phyloP scores from a whole-genome alignment of 495 filamentous ascomycete species.

The Talaromyces ruber region DNA sequence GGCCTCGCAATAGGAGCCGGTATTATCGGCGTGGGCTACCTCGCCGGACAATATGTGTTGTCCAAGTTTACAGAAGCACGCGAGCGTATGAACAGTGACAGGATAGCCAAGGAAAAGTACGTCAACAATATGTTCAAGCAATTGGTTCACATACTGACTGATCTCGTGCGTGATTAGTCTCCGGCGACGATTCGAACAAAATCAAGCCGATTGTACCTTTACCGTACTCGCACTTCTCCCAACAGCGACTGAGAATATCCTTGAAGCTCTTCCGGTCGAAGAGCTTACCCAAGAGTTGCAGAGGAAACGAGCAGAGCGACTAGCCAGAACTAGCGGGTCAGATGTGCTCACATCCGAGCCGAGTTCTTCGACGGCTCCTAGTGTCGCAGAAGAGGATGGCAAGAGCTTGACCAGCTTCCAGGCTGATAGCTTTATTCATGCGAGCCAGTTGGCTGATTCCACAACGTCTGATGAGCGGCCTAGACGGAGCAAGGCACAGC shows the following conservation, averaged over 20 bases:
- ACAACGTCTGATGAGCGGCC: constrained; percentile 35
- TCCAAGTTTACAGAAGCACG: constrained; percentile 84
- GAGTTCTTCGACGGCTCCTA: constrained; percentile 60
- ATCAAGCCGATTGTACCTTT: constrained; percentile 96
- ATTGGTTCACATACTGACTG: constrained; percentile 9
- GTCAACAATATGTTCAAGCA: constrained; percentile 13
- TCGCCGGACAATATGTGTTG: constrained; percentile 86
- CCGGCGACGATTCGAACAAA: constrained; percentile 92
- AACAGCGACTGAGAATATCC: constrained; percentile 78
- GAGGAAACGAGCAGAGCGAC: constrained; percentile 76
- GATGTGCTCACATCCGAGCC: constrained; percentile 50
- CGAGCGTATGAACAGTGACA: constrained; percentile 90
- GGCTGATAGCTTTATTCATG: constrained; percentile 71
- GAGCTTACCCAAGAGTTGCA: constrained; percentile 84
- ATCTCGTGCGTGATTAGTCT: constrained; percentile 45
- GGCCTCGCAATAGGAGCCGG: constrained; percentile 80
- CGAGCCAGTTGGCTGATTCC: constrained; percentile 61
- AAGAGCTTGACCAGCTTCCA: constrained; percentile 67
- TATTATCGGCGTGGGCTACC: constrained; percentile 80
- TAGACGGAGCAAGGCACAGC: constrained; percentile 76
- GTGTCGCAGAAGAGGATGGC: constrained; percentile 74
- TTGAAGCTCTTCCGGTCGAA: constrained; percentile 83
- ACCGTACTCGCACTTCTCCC: constrained; percentile 95
- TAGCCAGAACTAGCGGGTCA: constrained; percentile 46
- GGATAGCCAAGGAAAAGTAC: constrained; percentile 93